Evolutionary conservation across 441 rosid species (phyloP).

Genomic region (Euphorbia schlechtendalii): DNA sequence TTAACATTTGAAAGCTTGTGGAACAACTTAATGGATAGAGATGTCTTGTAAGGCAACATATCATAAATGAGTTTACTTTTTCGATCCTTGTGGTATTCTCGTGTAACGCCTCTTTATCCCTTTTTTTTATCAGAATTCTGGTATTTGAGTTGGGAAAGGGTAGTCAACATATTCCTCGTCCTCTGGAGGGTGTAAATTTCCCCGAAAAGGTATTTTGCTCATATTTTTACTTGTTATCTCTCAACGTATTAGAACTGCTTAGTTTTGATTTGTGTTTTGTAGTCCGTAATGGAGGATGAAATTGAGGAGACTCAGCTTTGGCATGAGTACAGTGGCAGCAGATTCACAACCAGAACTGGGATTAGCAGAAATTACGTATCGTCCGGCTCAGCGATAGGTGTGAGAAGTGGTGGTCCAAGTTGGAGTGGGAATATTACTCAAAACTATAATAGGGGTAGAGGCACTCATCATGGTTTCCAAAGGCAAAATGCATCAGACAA

Average conservation of each 20-base stretch:
- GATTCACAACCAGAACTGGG: not conserved
- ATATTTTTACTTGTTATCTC: too few relatives aligned
- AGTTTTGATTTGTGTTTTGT: not conserved
- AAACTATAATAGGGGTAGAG: too few relatives aligned
- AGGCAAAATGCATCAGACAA: too few relatives aligned
- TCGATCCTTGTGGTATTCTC: too few relatives aligned
- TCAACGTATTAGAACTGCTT: not conserved
- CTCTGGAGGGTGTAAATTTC: conserved; percentile 14
- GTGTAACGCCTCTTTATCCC: too few relatives aligned
- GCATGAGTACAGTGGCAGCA: not conserved
- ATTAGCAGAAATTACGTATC: too few relatives aligned
- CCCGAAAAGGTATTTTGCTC: conserved; percentile 10
- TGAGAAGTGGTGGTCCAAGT: too few relatives aligned
- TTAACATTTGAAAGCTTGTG: not conserved
- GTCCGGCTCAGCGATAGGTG: too few relatives aligned
- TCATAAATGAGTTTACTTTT: not conserved
- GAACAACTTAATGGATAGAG: not conserved
- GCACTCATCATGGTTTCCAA: too few relatives aligned
- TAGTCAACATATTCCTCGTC: conserved; percentile 16
- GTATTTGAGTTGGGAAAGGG: conserved; percentile 11
- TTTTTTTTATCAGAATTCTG: conserved; percentile 11
- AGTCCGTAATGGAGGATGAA: not conserved
- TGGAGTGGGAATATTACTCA: too few relatives aligned
- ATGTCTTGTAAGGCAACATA: not conserved
- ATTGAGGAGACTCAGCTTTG: not conserved